Evolutionary conservation across 257 asterid species (phyloP).

Genomic region (Solanum appendiculatum): DNA sequence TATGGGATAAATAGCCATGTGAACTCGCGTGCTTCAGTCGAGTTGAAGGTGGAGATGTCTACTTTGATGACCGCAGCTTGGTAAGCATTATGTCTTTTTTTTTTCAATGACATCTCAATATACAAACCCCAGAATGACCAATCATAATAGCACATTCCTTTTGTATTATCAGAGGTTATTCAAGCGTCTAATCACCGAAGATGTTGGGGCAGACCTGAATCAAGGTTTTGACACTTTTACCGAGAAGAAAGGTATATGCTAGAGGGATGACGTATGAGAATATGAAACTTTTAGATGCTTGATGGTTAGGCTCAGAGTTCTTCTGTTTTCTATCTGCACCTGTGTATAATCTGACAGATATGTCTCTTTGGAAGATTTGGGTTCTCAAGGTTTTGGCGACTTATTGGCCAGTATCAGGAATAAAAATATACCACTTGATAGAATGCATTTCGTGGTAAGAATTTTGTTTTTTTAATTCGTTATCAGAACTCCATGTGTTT

Average conservation of each 20-base stretch:
- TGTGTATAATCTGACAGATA: conserved; percentile 4
- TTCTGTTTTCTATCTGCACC: conserved; percentile 6
- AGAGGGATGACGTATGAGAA: not conserved
- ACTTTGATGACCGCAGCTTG: conserved; percentile 90
- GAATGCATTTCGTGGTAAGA: conserved; percentile 99
- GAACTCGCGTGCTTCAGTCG: conserved; percentile 98
- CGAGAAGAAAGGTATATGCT: conserved; percentile 65
- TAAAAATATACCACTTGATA: conserved; percentile 74
- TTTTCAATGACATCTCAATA: not conserved
- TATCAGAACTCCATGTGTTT: not conserved
- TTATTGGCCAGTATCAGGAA: conserved; percentile 77
- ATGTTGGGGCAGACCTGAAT: conserved; percentile 82
- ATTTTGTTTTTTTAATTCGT: not conserved
- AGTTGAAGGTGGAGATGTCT: conserved; percentile 87
- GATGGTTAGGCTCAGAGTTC: not conserved
- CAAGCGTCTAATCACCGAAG: conserved; percentile 84
- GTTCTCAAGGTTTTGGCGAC: conserved; percentile 94
- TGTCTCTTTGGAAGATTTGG: conserved; percentile 58
- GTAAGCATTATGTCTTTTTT: conserved; percentile 40
- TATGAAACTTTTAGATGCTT: not conserved
- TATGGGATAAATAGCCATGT: conserved; percentile 54
- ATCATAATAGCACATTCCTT: not conserved
- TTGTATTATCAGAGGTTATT: conserved; percentile 61
- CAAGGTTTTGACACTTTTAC: conserved; percentile 80
- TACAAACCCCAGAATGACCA: not conserved